Percentiles rank a stretch among this genome's conserved stretches.
Evolutionary conservation across 805 yeast genomes (phyloP).

Genomic region (Pichia cabralensis): DNA sequence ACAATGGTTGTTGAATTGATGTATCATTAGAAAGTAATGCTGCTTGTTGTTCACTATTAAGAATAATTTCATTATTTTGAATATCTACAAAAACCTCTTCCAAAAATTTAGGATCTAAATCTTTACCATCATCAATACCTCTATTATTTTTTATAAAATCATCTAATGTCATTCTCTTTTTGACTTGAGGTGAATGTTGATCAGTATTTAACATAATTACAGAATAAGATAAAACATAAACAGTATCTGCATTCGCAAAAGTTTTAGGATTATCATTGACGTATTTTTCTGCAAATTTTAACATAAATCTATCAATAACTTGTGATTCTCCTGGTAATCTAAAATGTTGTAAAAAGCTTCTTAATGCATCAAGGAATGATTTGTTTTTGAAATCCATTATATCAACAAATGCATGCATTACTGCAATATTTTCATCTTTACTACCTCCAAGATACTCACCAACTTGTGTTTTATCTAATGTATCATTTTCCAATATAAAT

Average conservation of each 20-base stretch:
- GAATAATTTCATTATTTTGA: slow-evolving; percentile 72
- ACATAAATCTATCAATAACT: slow-evolving; percentile 92
- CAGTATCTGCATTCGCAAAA: slow-evolving; percentile 88
- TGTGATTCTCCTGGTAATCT: slow-evolving; percentile 98
- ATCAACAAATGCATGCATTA: slow-evolving; percentile 92
- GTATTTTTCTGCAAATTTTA: slow-evolving; percentile 91
- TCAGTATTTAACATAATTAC: slow-evolving; percentile 92
- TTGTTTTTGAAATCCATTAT: slow-evolving; percentile 62
- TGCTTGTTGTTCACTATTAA: slow-evolving; percentile 89
- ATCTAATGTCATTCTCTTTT: slow-evolving; percentile 76
- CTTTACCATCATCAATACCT: slow-evolving; percentile 88
- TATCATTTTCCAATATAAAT: slow-evolving; percentile 57
- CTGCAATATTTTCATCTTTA: slow-evolving; percentile 60
- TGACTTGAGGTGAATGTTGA: slow-evolving; percentile 80
- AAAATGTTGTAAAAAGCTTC: slow-evolving; percentile 76
- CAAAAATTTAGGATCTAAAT: slow-evolving; percentile 67
- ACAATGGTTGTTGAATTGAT: slow-evolving; percentile 18
- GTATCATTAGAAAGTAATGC: slow-evolving; percentile 66
- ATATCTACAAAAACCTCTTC: slow-evolving; percentile 69
- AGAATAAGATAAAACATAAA: slow-evolving; percentile 86
- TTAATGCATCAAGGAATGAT: slow-evolving; percentile 76
- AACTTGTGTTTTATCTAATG: slow-evolving; percentile 70
- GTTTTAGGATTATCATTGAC: slow-evolving; percentile 80
- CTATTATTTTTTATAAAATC: slow-evolving; percentile 80
- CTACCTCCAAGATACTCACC: slow-evolving; percentile 95